Evolutionary conservation across 257 asterid genomes (phyloP).

Genomic region (Cordia subcordata): DNA sequence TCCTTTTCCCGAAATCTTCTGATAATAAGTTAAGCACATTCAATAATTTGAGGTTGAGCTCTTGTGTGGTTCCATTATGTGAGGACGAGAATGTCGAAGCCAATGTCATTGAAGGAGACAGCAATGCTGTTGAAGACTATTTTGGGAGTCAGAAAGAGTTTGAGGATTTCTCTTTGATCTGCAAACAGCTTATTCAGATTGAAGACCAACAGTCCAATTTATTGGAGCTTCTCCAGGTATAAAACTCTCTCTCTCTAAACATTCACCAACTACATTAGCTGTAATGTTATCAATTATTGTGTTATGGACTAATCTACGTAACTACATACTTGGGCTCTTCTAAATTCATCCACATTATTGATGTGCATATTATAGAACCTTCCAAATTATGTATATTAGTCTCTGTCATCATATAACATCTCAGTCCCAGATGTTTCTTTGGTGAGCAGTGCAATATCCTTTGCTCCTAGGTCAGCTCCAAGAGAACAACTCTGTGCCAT

Average conservation of each 20-base stretch:
- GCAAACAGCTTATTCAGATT: conserved; percentile 62
- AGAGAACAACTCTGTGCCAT: too few relatives aligned
- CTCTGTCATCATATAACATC: too few relatives aligned
- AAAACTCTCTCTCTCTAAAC: neutral
- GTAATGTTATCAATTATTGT: too few relatives aligned
- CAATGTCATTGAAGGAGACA: conserved; percentile 6
- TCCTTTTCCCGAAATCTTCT: conserved; percentile 9
- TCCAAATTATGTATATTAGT: too few relatives aligned
- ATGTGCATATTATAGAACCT: too few relatives aligned
- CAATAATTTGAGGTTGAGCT: conserved; percentile 19
- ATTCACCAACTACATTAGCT: too few relatives aligned
- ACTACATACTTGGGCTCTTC: too few relatives aligned
- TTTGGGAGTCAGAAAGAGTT: conserved; percentile 40
- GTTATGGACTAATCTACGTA: too few relatives aligned
- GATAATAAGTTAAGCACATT: conserved; percentile 9
- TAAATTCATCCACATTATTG: too few relatives aligned
- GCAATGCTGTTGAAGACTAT: conserved; percentile 11
- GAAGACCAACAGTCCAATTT: conserved; percentile 77
- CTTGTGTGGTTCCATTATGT: conserved; percentile 53
- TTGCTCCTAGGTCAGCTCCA: too few relatives aligned
- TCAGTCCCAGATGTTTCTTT: too few relatives aligned
- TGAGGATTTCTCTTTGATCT: conserved; percentile 54
- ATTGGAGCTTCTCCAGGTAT: conserved; percentile 76
- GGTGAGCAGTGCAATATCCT: too few relatives aligned
- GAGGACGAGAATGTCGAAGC: conserved; percentile 13